These are phyloP conservation scores for Solidago caesia DNA, from an alignment of 129 eudicot genomes.

Conservation along the genomic window DNA sequence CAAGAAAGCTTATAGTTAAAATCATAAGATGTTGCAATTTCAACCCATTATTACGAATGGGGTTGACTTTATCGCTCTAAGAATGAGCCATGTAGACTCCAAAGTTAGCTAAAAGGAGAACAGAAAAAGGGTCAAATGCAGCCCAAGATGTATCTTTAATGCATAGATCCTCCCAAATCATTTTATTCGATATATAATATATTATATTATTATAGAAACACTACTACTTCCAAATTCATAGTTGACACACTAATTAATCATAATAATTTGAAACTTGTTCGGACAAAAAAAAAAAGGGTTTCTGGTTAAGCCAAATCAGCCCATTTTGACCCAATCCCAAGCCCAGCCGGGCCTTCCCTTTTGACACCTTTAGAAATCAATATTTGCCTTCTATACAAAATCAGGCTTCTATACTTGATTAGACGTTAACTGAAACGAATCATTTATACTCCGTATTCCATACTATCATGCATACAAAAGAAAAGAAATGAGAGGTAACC, in stretches of 20 bases:
- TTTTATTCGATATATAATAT: not conserved
- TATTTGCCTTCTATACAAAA: slow-evolving; percentile 5
- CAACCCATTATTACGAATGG: not conserved
- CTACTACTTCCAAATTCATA: too few species aligned
- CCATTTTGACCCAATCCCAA: not conserved
- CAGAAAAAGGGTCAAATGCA: not conserved
- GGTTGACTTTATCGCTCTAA: not conserved
- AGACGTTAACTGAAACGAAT: not conserved
- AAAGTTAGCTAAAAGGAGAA: not conserved
- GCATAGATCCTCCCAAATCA: not conserved
- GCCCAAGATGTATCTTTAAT: not conserved
- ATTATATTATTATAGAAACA: not conserved
- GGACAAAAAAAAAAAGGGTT: not conserved
- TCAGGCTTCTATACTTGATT: not conserved
- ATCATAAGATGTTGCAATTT: not conserved
- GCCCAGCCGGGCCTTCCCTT: not conserved
- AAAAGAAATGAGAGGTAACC: slow-evolving; percentile 33
- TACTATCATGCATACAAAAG: not conserved
- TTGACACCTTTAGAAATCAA: not conserved
- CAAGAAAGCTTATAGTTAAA: slow-evolving; percentile 5
- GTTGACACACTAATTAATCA: not conserved
- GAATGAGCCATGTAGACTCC: not conserved
- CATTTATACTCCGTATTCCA: not conserved
- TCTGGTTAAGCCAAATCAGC: not conserved
- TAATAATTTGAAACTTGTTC: not conserved